Conservation (phyloP, 208 protist genomes). For the Balamuthia mandrillaris region DNA sequence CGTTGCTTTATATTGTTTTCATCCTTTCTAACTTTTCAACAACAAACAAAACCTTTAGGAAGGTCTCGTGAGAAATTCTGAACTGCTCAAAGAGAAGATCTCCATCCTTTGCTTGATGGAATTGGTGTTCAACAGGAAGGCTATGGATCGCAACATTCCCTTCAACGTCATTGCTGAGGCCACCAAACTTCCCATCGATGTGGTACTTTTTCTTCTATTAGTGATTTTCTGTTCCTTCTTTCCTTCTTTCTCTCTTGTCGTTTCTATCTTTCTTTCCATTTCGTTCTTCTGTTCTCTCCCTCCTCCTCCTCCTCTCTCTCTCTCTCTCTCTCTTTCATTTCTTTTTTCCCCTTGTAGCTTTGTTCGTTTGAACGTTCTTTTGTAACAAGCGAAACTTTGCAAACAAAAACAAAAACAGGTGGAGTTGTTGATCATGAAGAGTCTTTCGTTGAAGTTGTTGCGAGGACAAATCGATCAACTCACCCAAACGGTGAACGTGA, state of each 20-base stretch:
- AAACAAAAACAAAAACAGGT: too few relatives aligned
- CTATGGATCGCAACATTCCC: slow-evolving; percentile 83
- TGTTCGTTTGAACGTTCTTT: too few relatives aligned
- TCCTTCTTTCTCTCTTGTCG: too few relatives aligned
- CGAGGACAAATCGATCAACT: slow-evolving; percentile 88
- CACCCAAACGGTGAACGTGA: slow-evolving; percentile 69
- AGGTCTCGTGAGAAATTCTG: slow-evolving; percentile 51
- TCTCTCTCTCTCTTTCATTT: not conserved
- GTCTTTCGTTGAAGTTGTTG: slow-evolving; percentile 87
- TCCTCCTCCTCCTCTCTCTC: not conserved
- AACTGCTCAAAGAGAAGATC: slow-evolving; percentile 77
- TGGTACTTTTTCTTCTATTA: slow-evolving; percentile 23
- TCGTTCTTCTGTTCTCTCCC: too few relatives aligned
- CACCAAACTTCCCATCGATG: slow-evolving; percentile 44
- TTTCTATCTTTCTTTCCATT: too few relatives aligned
- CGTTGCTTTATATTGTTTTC: too few relatives aligned
- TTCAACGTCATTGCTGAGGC: slow-evolving; percentile 71
- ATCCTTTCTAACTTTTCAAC: too few relatives aligned
- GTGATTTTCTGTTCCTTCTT: not conserved
- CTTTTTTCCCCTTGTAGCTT: too few relatives aligned
- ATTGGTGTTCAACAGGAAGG: slow-evolving; percentile 87
- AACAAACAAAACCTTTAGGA: too few relatives aligned
- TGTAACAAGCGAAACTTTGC: too few relatives aligned
- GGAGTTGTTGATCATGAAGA: slow-evolving; percentile 89
- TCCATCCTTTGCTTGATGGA: slow-evolving; percentile 90